Evolutionary conservation across 2,329 filamentous ascomycete genomes (phyloP), one percentile per base, ranked within the genome.

Genomic region (Periconia macrospinosa): DNA sequence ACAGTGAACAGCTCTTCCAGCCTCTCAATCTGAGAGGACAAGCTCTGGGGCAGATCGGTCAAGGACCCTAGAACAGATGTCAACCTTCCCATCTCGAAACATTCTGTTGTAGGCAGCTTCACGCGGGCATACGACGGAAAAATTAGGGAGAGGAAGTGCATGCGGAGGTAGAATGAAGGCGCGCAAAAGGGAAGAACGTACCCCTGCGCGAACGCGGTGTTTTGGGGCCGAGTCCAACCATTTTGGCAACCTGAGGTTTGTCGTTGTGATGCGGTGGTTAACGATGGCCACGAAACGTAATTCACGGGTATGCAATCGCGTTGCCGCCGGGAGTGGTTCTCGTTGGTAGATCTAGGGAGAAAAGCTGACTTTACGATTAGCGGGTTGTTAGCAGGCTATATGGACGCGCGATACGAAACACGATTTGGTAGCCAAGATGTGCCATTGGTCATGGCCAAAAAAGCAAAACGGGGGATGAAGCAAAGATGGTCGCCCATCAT

Each of bases 1-100:
- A 97, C 86, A 11, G 87, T 89, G 76, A 99, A 96, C 50, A 88
- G 76, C 53, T 92, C 83, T 79, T 97, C 94, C 20, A 97, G 83
- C 57, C 84, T 82, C 74, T 90, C 86, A 70, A 97, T 92, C 78
- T 97, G 89, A 50, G 82, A 75, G 72, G 91, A 79, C 61, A 97
- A 84, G 76, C 91, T 87, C 78, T 91, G 89, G 60, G 93, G 92
- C 75, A 96, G 84, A 79, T 97, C 91, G 75, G 88, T 86, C 85
- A 94, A 91, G 59, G 92, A 96, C 72, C 91, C 92, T 96, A 57
- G 20, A 19, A 54, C 49, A 58, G 10, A 53, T 54, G 61, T 71
- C 62, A 67, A 57, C 49, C 54, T 55, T 40, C 43, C 49, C 53
- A 49, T 59, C 23, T 27, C 23, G 23, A 27, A 27, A 8, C 8